Percentiles rank a stretch among this genome's conserved stretches.
Evolutionary conservation across 208 protist species (phyloP).

Genomic region (Trypanosoma theileri): DNA sequence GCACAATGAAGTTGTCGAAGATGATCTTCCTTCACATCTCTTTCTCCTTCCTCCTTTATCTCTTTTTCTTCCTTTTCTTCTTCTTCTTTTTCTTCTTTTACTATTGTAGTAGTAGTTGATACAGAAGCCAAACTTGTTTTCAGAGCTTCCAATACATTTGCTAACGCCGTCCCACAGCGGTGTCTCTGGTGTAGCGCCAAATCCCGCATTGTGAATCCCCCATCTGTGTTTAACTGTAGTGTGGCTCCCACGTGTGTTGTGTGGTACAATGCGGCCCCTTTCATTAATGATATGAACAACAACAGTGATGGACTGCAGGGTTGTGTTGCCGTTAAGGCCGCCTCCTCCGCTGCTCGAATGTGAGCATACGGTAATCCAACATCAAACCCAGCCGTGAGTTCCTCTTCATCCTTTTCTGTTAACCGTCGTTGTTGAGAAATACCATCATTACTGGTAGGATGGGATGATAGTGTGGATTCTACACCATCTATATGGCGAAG

Average conservation of each 20-base stretch:
- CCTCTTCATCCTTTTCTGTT: constrained; percentile 27
- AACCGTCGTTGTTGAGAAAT: background rate
- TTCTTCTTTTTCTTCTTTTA: background rate
- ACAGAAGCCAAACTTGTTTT: constrained; percentile 13
- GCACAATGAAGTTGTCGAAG: constrained; percentile 5
- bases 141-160: constrained; percentile 22
- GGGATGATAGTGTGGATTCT: too few relatives aligned
- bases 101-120: background rate
- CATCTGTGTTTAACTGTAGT: constrained; percentile 8
- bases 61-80: background rate
- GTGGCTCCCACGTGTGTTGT: constrained; percentile 16
- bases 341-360: constrained; percentile 47
- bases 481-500: constrained; percentile 28
- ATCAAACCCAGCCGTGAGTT: constrained; percentile 37
- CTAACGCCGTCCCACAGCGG: constrained; percentile 32
- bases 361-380: constrained; percentile 68
- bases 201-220: constrained; percentile 7
- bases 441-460: background rate
- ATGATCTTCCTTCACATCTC: constrained; percentile 2
- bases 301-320: constrained; percentile 26
- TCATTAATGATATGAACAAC: constrained; percentile 45
- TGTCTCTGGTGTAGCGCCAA: constrained; percentile 34
- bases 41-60: background rate
- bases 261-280: constrained; percentile 55
- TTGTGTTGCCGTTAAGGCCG: constrained; percentile 26